Conservation (phyloP, 83 land plant species). For the Diphasiastrum complanatum region DNA sequence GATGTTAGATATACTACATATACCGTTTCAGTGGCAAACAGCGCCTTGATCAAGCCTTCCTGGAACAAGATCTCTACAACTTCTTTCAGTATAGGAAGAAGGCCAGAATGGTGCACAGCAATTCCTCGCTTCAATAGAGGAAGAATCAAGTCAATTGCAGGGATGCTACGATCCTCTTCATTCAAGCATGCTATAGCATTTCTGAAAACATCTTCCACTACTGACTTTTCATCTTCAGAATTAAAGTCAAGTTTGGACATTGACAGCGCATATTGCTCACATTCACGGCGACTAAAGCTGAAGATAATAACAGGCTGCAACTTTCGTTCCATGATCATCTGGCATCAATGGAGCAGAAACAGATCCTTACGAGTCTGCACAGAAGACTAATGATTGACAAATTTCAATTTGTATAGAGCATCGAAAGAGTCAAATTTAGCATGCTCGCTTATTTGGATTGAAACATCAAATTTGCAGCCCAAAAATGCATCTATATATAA, state of each 20-base stretch:
- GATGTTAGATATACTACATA: no score
- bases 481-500: no score
- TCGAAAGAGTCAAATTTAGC: no score
- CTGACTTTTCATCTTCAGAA: slow-evolving; percentile 57
- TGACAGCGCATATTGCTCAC: slow-evolving; percentile 82
- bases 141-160: slow-evolving; percentile 62
- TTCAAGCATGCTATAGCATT: slow-evolving; percentile 66
- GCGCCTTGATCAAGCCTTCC: slow-evolving; percentile 85
- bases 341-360: slow-evolving; percentile 6
- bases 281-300: slow-evolving; percentile 90
- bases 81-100: slow-evolving; percentile 81
- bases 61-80: slow-evolving; percentile 82
- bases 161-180: slow-evolving; percentile 78
- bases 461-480: no score
- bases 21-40: slow-evolving; percentile 92
- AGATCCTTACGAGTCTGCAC: not conserved
- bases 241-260: slow-evolving; percentile 85
- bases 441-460: no score
- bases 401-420: no score
- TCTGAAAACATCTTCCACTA: slow-evolving; percentile 60
- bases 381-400: not conserved
- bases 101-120: slow-evolving; percentile 91
- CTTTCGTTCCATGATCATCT: slow-evolving; percentile 83
- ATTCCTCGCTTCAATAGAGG: slow-evolving; percentile 74
- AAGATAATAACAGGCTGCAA: slow-evolving; percentile 83